Evolutionary conservation across 345 rosid genomes (phyloP), one percentile per base, ranked within the genome.

Genomic region (Dimocarpus longan): DNA sequence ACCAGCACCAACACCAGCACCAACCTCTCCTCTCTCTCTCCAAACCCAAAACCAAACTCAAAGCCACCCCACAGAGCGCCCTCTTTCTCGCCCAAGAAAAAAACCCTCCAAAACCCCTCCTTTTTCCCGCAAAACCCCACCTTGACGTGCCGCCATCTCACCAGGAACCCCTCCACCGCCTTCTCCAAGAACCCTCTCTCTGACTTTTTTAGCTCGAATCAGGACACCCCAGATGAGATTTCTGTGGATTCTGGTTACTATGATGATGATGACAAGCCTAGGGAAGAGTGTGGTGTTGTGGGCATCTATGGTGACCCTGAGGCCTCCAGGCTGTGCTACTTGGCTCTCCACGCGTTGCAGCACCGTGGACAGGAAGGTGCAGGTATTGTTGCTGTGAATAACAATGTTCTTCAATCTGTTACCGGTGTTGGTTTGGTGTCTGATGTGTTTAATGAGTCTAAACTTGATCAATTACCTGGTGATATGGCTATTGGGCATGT

Each of bases 351-450:
- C 76, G 97, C 98, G 13, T 88, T 96, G 73, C 99, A 96, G 71
- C 99, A 96, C 73, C 97, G 99, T 54, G 99, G 99, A 8, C 99
- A 96, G 78, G 99, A 96, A 87, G 99, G 99, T 26, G 99, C 99
- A 68, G 99, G 99, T 76, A 96, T 96, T 71, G 99, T 96, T 24
- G 85, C 99, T 1, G 97, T 94, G 11, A 85, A 87, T 37, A 76
- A 89, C 28, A 86, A 91, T 26, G 93, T 94, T 43, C 88, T 94
- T 57, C 97, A 96, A 78, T 87, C 98, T 3, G 78, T 96, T 66
- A 96, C 98, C 21, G 99, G 99, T 42, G 92, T 96, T 73, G 99
- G 99, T 5, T 90, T 96, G 28, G 99, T 96, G 50, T 91, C 97
- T 46, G 99, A 96, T 6, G 99, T 96, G 18, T 96, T 96, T 81